Evolutionary conservation across 768 basidiomycete species (phyloP).

Genomic region (Kwoniella europaea): DNA sequence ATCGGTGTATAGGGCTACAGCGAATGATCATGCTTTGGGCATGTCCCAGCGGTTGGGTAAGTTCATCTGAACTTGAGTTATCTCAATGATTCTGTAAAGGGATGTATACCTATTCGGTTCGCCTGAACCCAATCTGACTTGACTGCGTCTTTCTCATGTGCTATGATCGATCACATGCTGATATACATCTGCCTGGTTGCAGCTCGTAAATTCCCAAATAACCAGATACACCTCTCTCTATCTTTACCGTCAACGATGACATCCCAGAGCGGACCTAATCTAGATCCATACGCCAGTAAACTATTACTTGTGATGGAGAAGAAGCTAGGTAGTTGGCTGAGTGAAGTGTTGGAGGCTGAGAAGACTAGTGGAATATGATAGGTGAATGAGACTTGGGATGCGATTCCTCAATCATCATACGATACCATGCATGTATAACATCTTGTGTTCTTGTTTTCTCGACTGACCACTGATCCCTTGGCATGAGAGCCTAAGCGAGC

Average conservation of each 20-base stretch:
- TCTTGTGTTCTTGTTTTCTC: background rate
- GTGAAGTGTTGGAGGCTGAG: constrained; percentile 27
- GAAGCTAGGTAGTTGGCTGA: constrained; percentile 45
- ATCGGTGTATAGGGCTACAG: constrained; percentile 39
- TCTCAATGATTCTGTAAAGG: too few species aligned
- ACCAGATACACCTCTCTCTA: constrained; percentile 51
- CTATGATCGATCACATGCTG: too few species aligned
- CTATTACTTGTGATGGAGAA: constrained; percentile 49
- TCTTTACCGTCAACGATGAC: constrained; percentile 41
- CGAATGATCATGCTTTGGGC: constrained; percentile 39
- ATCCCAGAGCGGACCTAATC: constrained; percentile 33
- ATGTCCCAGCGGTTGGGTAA: constrained; percentile 50
- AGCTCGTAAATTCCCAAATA: constrained; percentile 47
- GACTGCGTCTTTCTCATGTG: too few species aligned
- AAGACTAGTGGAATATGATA: background rate
- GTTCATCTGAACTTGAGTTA: constrained; percentile 3
- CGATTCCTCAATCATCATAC: background rate
- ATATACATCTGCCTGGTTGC: background rate
- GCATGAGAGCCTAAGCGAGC: background rate
- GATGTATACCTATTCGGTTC: background rate
- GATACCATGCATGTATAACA: constrained; percentile 18
- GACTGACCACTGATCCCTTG: background rate
- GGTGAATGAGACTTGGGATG: background rate
- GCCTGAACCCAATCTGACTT: background rate
- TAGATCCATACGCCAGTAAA: constrained; percentile 44